These are phyloP conservation scores for Symbiodinium pilosum DNA, from an alignment of 73 alveolate species.

Conservation along the genomic window DNA sequence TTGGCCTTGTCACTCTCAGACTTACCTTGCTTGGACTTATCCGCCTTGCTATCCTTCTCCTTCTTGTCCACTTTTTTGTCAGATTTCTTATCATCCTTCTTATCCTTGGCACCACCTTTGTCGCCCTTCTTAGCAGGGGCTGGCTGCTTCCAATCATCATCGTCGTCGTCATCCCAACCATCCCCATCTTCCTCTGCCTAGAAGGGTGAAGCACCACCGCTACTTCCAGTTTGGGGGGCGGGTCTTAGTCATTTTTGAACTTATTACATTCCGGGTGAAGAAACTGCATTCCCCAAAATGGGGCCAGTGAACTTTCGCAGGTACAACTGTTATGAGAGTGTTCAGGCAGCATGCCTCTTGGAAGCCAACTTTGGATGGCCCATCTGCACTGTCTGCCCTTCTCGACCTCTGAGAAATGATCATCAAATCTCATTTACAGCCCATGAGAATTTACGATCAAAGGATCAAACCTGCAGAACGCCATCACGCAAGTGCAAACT, in stretches of 20 bases:
- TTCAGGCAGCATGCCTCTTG: neutral
- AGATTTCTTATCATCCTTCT: neutral
- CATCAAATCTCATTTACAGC: too few species aligned
- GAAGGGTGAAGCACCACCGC: neutral
- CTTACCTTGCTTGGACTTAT: conserved; percentile 33
- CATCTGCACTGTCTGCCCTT: neutral
- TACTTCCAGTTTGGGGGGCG: too few species aligned
- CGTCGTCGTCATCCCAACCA: conserved; percentile 91
- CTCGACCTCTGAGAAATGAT: neutral
- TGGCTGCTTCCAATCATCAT: conserved; percentile 69
- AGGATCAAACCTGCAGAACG: too few species aligned
- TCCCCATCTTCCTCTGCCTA: conserved; percentile 60
- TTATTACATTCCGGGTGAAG: too few species aligned
- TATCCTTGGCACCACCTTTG: conserved; percentile 24
- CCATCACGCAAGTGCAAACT: too few species aligned
- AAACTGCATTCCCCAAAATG: too few species aligned
- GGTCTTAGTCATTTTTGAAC: too few species aligned
- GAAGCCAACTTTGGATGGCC: neutral
- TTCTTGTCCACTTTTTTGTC: neutral
- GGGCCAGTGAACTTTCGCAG: too few species aligned
- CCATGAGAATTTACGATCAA: too few species aligned
- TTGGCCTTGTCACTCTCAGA: conserved; percentile 45
- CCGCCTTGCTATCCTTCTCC: conserved; percentile 6
- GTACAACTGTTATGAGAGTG: too few species aligned
- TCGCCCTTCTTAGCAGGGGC: neutral